phyloP scores from a whole-genome alignment of 352 stramenopile genomes.

The Pythium periplocum region DNA sequence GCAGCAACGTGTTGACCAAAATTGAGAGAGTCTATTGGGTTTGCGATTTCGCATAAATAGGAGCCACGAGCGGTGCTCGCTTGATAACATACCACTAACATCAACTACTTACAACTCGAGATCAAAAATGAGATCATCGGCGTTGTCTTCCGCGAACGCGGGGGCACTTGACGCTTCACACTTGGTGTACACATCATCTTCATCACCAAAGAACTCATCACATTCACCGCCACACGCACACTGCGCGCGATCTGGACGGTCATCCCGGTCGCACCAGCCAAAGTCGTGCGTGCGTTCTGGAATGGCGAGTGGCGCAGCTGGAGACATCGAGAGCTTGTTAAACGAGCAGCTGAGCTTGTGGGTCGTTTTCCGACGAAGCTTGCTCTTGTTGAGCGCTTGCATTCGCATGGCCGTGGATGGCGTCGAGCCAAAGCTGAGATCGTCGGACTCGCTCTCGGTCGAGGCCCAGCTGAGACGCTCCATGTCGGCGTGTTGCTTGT shows the following conservation, averaged over 20 bases:
- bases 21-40: too few species aligned
- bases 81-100: too few species aligned
- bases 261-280: conserved; percentile 36
- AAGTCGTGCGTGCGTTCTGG: conserved; percentile 34
- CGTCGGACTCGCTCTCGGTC: too few species aligned
- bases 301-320: conserved; percentile 24
- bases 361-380: too few species aligned
- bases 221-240: conserved; percentile 44
- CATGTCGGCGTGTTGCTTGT: background rate
- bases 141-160: background rate
- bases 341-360: conserved; percentile 3
- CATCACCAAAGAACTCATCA: conserved; percentile 21
- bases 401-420: too few species aligned
- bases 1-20: too few species aligned
- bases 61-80: too few species aligned
- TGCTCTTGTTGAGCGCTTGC: too few species aligned
- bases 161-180: background rate
- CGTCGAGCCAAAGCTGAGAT: too few species aligned
- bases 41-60: too few species aligned
- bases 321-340: too few species aligned
- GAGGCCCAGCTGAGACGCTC: background rate
- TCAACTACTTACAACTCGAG: background rate
- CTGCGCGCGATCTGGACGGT: conserved; percentile 21
- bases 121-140: background rate
- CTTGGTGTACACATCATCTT: conserved; percentile 4